Conservation (phyloP, 352 stramenopile species). For the Pythium insidiosum region DNA sequence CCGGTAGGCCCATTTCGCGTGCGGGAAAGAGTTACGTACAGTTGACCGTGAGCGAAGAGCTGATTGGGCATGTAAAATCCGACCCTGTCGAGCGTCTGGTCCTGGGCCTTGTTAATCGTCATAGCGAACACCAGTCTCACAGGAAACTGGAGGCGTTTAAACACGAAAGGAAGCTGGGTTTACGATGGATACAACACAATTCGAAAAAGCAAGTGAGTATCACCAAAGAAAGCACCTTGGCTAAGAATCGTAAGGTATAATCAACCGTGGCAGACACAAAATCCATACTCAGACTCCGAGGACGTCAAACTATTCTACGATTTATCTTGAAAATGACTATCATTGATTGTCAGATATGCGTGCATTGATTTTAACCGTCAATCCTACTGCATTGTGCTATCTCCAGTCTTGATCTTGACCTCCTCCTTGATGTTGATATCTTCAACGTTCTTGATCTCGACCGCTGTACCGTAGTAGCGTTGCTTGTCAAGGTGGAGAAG, state of each 20-base stretch:
- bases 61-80: constrained; percentile 7
- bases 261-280: no score
- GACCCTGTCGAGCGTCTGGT: constrained; percentile 11
- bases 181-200: constrained; percentile 13
- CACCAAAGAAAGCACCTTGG: constrained; percentile 5
- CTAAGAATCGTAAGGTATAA: constrained; percentile 8
- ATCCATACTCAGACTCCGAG: no score
- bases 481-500: no score
- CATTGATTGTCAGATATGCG: no score
- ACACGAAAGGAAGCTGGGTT: constrained; percentile 6
- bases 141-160: constrained; percentile 16
- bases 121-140: constrained; percentile 15
- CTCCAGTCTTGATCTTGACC: no score
- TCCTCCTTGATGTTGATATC: no score
- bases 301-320: no score
- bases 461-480: no score
- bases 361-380: no score
- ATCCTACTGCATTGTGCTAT: no score
- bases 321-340: no score
- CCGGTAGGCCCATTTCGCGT: constrained; percentile 2
- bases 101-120: constrained; percentile 21
- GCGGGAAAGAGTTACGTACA: constrained; percentile 11
- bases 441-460: no score
- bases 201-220: constrained; percentile 5
- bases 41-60: constrained; percentile 11